Conservation (phyloP, 2,329 filamentous ascomycete species). For the Paraconiothyrium brasiliense region DNA sequence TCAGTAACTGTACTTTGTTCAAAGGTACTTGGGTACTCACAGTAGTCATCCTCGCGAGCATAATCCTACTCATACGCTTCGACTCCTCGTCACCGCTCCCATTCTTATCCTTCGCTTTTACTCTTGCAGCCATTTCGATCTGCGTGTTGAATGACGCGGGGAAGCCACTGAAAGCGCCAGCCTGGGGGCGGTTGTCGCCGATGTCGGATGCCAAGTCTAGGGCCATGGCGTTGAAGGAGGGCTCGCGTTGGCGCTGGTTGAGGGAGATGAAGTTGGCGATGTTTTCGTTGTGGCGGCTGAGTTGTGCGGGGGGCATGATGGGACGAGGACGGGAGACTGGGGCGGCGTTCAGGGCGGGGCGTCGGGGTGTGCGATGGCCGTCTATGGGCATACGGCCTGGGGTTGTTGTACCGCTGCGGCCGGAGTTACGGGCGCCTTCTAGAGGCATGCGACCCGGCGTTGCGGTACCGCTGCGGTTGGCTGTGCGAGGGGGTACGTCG, state of each 20-base stretch:
- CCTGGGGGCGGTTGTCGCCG: conserved; percentile 65
- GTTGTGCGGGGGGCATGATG: conserved; percentile 58
- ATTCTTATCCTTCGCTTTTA: conserved; percentile 31
- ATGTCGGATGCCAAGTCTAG: conserved; percentile 79
- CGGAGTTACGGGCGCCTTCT: conserved; percentile 11
- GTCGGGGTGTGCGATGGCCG: conserved; percentile 15
- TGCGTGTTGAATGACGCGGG: conserved; percentile 84
- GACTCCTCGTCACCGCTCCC: conserved; percentile 43
- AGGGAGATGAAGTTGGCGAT: conserved; percentile 64
- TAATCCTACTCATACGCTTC: conserved; percentile 70
- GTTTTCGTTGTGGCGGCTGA: conserved; percentile 66
- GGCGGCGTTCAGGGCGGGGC: conserved; percentile 38
- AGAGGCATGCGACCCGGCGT: conserved; percentile 41
- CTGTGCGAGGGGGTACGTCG: conserved; percentile 38
- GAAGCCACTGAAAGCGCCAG: conserved; percentile 70
- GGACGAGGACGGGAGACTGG: conserved; percentile 41
- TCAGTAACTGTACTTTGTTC: background rate
- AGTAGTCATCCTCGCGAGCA: conserved; percentile 88
- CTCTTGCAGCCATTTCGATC: conserved; percentile 46
- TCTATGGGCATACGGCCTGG: conserved; percentile 31
- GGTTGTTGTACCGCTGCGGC: conserved; percentile 31
- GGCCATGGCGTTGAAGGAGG: conserved; percentile 70
- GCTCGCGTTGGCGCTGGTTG: conserved; percentile 58
- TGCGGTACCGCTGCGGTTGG: conserved; percentile 44
- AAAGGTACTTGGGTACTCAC: background rate